Base-by-base conservation (phyloP, 2,329 filamentous ascomycete genomes). In the Periconia macrospinosa region DNA sequence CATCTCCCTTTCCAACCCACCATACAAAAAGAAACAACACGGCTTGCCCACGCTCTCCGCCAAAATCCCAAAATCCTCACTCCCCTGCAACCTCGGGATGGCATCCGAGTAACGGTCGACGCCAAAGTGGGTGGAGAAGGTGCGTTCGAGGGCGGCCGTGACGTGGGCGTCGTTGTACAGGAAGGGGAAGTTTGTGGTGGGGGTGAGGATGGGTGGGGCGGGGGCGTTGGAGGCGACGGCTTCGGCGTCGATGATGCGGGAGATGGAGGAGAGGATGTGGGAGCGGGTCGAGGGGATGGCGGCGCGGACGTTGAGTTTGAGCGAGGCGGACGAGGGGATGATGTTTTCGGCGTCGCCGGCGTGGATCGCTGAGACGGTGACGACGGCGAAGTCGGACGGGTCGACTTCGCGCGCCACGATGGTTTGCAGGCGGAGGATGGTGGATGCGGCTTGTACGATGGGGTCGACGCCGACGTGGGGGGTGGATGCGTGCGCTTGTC, bases 301-400 rank as follows among this genome's bases (percentile, higher is more conserved):
- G 19, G 79, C 76, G 23, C 84, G 76, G 5, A 85, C 77, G 61
- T 86, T 80, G 40, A 87, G 66, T 13, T 80, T 80, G 5, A 87
- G 72, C 46, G 79, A 75, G 0, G 83, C 84, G 14, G 76, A 66
- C 49, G 82, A 81, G 0, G 81, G 75, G 49, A 87, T 86, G 51
- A 87, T 79, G 60, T 86, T 87, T 65, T 85, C 83, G 1, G 81
- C 78, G 56, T 83, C 78, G 1, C 84, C 84, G 0, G 82, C 83
- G 54, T 84, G 79, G n/a, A 86, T 68, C 49, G 77, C 79, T 9
- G 81, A 83, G 7, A 86, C 82, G 0, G 83, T 86, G 8, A 87
- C 75, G 8, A 86, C 84, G 13, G 78, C 82, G 13, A 79, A 72
- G 52, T 86, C 83, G 30, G 75, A 55, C 41, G 83, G 78, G 50